Conservation (phyloP, 352 stramenopile species). For the Phytophthora tubulina region DNA sequence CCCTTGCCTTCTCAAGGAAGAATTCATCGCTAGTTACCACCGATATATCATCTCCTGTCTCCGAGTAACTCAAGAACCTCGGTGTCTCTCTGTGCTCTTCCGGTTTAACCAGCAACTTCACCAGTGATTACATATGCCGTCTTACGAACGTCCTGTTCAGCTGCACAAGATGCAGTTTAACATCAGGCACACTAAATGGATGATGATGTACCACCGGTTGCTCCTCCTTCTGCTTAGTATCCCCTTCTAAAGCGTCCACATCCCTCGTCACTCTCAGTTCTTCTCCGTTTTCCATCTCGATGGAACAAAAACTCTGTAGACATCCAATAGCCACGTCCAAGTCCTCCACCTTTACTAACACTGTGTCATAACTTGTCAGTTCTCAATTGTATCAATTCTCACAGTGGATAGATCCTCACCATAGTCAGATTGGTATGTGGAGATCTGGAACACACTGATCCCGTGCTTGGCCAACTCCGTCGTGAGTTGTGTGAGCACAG, state of each 20-base stretch:
- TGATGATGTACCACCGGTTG: slow-evolving; percentile 53
- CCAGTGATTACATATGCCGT: slow-evolving; percentile 65
- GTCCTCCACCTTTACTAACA: slow-evolving; percentile 72
- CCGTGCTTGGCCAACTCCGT: slow-evolving; percentile 55
- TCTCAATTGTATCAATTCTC: not conserved
- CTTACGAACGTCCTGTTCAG: slow-evolving; percentile 54
- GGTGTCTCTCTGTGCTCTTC: not conserved
- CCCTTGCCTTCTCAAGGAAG: slow-evolving; percentile 53
- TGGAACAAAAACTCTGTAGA: slow-evolving; percentile 62
- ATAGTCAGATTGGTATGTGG: slow-evolving; percentile 78
- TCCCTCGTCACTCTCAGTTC: slow-evolving; percentile 10
- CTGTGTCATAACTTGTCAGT: slow-evolving; percentile 30
- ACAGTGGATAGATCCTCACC: slow-evolving; percentile 38
- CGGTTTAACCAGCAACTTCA: slow-evolving; percentile 59
- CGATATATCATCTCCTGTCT: slow-evolving; percentile 66
- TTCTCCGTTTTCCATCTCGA: slow-evolving; percentile 61
- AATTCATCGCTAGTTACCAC: slow-evolving; percentile 60
- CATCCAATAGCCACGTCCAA: slow-evolving; percentile 54
- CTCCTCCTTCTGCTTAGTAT: slow-evolving; percentile 24
- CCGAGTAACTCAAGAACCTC: slow-evolving; percentile 67
- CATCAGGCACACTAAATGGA: slow-evolving; percentile 61
- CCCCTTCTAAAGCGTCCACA: not conserved
- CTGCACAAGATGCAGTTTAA: slow-evolving; percentile 67
- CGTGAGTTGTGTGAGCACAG: slow-evolving; percentile 70
- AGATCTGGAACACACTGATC: slow-evolving; percentile 80